A percentile compares a stretch with the other conserved stretches of the same genome.
Evolutionary conservation across 2,329 filamentous ascomycete species (phyloP).

Genomic region (Graphilbum fragrans): DNA sequence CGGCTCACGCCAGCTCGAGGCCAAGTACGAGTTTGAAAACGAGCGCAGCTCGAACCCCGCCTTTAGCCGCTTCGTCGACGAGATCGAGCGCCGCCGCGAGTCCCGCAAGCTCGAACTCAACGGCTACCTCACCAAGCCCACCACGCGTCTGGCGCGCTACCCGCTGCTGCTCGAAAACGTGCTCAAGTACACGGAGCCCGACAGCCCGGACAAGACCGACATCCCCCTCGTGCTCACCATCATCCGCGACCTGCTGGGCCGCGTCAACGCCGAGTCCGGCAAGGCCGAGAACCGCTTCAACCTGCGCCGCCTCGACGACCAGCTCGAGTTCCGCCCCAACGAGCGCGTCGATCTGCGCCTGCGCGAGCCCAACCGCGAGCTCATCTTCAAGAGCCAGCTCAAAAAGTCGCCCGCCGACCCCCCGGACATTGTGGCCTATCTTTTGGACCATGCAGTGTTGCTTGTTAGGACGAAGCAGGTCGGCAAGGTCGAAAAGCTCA

Average conservation of each 20-base stretch:
- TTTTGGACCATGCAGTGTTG: slow-evolving; percentile 92
- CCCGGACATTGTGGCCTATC: slow-evolving; percentile 82
- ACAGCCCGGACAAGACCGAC: slow-evolving; percentile 80
- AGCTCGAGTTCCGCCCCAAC: slow-evolving; percentile 79
- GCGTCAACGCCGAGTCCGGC: slow-evolving; percentile 89
- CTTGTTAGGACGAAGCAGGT: slow-evolving; percentile 83
- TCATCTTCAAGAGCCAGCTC: slow-evolving; percentile 87
- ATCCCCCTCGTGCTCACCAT: slow-evolving; percentile 79
- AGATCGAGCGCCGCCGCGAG: slow-evolving; percentile 91
- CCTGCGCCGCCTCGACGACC: slow-evolving; percentile 78
- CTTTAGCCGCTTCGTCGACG: slow-evolving; percentile 88
- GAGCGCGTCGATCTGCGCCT: slow-evolving; percentile 90
- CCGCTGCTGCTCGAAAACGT: slow-evolving; percentile 86
- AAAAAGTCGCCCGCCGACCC: slow-evolving; percentile 87
- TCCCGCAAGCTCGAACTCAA: slow-evolving; percentile 94
- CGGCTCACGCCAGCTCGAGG: slow-evolving; percentile 88
- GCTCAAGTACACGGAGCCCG: slow-evolving; percentile 80
- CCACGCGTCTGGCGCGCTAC: slow-evolving; percentile 87
- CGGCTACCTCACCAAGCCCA: slow-evolving; percentile 95
- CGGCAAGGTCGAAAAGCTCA: slow-evolving; percentile 88
- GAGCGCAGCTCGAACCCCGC: slow-evolving; percentile 76
- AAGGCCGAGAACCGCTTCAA: slow-evolving; percentile 98
- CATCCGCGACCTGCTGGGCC: slow-evolving; percentile 76
- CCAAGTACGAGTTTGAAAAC: slow-evolving; percentile 96
- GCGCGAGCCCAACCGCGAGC: slow-evolving; percentile 82